phyloP scores from a whole-genome alignment of 1,284 basidiomycete genomes.

The Malassezia sp. region DNA sequence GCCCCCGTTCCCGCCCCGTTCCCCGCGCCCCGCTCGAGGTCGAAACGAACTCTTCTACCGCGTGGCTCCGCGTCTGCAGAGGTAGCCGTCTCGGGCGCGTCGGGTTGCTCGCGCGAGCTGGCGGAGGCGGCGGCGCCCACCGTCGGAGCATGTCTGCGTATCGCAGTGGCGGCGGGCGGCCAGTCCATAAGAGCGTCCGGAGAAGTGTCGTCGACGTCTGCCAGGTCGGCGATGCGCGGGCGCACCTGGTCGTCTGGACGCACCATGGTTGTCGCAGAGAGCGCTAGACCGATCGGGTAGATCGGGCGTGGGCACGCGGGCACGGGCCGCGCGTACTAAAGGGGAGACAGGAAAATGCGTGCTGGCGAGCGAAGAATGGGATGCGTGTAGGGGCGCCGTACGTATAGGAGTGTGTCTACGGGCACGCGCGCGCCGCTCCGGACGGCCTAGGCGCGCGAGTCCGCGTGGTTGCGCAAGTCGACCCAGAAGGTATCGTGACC shows the following conservation, averaged over 20 bases:
- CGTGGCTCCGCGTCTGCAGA: not conserved
- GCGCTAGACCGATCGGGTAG: no score
- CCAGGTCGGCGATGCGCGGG: conserved; percentile 27
- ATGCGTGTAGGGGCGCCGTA: not conserved
- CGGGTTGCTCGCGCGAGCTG: no score
- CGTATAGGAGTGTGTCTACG: not conserved
- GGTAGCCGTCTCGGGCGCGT: not conserved
- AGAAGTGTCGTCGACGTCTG: conserved; percentile 21
- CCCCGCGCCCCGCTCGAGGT: no score
- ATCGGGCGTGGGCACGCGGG: no score
- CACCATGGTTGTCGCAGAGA: not conserved
- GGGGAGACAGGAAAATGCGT: no score
- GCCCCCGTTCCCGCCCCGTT: no score
- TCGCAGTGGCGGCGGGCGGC: conserved; percentile 31
- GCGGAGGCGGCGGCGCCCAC: not conserved
- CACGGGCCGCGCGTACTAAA: no score
- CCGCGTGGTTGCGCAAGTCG: conserved; percentile 4
- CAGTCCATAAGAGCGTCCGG: conserved; percentile 22
- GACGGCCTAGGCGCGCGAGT: no score
- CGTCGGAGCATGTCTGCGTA: conserved; percentile 15
- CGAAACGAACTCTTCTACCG: not conserved
- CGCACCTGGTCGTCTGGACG: conserved; percentile 20
- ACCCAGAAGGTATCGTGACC: conserved; percentile 18
- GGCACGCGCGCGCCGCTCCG: not conserved
- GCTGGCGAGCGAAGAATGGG: no score